Conservation (phyloP, 2,329 filamentous ascomycete genomes). For the Endothia cerciana region DNA sequence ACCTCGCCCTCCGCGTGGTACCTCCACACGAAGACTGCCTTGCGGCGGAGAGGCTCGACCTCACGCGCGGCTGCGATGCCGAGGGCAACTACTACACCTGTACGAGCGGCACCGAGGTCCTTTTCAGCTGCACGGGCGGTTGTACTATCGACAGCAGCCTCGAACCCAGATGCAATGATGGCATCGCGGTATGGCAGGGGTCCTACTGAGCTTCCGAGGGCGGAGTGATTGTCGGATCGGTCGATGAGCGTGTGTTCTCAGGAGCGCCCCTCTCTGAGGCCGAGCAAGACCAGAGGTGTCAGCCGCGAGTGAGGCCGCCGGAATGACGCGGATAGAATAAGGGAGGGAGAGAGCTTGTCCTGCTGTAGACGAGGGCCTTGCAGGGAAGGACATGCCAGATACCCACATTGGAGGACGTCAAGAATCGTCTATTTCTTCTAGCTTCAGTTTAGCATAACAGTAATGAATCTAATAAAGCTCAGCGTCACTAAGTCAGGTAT, state of each 20-base stretch:
- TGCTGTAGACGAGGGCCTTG: neutral
- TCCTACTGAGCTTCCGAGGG: neutral
- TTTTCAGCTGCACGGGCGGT: conserved; percentile 6
- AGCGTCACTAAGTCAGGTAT: too few species aligned
- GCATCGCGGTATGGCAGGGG: neutral
- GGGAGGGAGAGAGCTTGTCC: neutral
- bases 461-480: neutral
- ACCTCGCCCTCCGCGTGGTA: neutral
- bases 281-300: neutral
- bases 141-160: neutral
- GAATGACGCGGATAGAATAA: neutral
- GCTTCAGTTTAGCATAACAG: neutral
- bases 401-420: neutral
- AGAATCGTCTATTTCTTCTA: neutral
- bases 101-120: conserved; percentile 1
- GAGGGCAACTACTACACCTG: conserved; percentile 6
- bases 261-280: too few species aligned
- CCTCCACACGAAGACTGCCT: neutral
- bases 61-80: conserved; percentile 4
- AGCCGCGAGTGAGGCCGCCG: neutral
- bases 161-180: conserved; percentile 1
- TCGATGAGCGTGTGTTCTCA: too few species aligned
- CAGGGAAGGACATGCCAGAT: neutral
- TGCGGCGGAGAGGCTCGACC: neutral
- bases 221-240: too few species aligned